Conservation (phyloP, 768 basidiomycete species). For the Boletus tomentosulus region DNA sequence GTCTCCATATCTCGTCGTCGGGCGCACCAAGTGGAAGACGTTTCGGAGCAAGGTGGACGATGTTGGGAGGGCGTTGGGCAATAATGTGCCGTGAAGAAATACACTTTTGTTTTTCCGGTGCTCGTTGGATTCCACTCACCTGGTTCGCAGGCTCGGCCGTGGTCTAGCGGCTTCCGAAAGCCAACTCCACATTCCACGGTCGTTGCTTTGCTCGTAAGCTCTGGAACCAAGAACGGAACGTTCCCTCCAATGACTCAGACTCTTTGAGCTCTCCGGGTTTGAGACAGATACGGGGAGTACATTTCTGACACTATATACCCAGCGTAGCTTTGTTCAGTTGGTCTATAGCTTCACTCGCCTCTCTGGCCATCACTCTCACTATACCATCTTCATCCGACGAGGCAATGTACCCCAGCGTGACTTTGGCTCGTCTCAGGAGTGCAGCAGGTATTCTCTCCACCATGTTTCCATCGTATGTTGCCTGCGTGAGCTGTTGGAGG, state of each 20-base stretch:
- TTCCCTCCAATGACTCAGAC: conserved; percentile 84
- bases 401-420: conserved; percentile 65
- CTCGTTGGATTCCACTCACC: not conserved
- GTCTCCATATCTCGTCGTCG: conserved; percentile 52
- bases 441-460: conserved; percentile 21
- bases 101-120: not conserved
- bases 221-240: conserved; percentile 55
- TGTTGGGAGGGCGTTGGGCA: conserved; percentile 58
- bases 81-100: conserved; percentile 30
- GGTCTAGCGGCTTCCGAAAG: conserved; percentile 21
- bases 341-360: conserved; percentile 53
- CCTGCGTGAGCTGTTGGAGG: conserved; percentile 54
- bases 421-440: conserved; percentile 47
- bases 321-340: conserved; percentile 46
- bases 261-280: conserved; percentile 55
- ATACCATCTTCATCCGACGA: conserved; percentile 68
- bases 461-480: conserved; percentile 41
- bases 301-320: conserved; percentile 22
- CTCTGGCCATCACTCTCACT: conserved; percentile 73
- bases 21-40: conserved; percentile 62
- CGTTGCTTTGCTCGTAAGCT: conserved; percentile 15
- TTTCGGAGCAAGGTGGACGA: conserved; percentile 74
- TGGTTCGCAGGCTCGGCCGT: conserved; percentile 28
- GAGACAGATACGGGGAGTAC: conserved; percentile 92
- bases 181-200: conserved; percentile 20